phyloP scores from a whole-genome alignment of 371 early-diverging fungal species.

The Mucor mucedo region DNA sequence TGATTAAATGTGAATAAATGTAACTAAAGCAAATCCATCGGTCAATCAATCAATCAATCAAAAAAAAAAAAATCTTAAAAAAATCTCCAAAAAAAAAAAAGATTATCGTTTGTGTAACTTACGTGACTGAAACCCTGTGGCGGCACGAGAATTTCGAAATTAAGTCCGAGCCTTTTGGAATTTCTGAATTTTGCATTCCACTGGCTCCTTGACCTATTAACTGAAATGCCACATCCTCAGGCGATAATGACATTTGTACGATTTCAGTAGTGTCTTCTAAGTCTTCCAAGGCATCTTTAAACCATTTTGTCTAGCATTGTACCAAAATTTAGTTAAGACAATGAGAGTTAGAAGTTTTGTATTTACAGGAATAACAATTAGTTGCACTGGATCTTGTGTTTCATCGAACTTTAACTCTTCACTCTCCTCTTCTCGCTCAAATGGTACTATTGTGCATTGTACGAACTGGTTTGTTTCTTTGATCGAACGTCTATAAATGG shows the following conservation, averaged over 20 bases:
- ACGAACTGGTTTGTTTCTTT: slow-evolving; percentile 22
- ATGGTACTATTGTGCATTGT: slow-evolving; percentile 30
- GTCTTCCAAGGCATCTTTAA: slow-evolving; percentile 39
- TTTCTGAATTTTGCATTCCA: slow-evolving; percentile 31
- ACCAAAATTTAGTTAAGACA: neutral
- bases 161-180: slow-evolving; percentile 37
- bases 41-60: neutral
- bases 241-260: slow-evolving; percentile 38
- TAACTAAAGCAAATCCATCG: slow-evolving; percentile 29
- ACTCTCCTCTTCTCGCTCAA: slow-evolving; percentile 40
- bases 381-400: slow-evolving; percentile 16
- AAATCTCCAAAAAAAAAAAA: slow-evolving; percentile 15
- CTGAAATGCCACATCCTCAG: slow-evolving; percentile 33
- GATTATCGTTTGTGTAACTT: slow-evolving; percentile 29
- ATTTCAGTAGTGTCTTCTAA: slow-evolving; percentile 35
- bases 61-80: neutral
- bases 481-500: slow-evolving; percentile 25
- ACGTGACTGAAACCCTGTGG: slow-evolving; percentile 34
- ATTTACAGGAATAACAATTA: slow-evolving; percentile 9
- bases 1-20: slow-evolving; percentile 34
- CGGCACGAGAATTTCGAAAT: slow-evolving; percentile 40
- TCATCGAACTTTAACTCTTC: slow-evolving; percentile 24
- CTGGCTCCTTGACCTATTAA: slow-evolving; percentile 31
- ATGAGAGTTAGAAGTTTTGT: neutral
- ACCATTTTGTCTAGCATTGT: slow-evolving; percentile 31